Evolutionary conservation across 345 rosid genomes (phyloP), one percentile per base, ranked within the genome.

Genomic region (Viola odorata): DNA sequence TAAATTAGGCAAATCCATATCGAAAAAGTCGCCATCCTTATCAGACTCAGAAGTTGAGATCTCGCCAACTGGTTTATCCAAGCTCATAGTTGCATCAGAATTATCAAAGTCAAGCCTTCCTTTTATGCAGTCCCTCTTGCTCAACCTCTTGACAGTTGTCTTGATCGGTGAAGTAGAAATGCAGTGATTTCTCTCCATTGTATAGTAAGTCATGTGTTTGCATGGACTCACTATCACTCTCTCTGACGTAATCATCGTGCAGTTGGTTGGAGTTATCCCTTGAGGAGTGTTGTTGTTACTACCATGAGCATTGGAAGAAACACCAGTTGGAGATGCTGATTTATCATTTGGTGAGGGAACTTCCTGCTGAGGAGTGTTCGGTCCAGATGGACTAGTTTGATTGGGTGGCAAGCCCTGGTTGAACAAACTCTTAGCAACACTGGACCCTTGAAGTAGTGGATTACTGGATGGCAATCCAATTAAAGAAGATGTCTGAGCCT

Each of bases 61-160:
- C 50, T 82, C 72, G 6, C 37, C 64, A 50, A 1, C 48, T 41
- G 80, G 74, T 55, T 76, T 68, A 53, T 79, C 87, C n/a, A 57
- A 36, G 55, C 40, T 64, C 70, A 54, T 61, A 54, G 75, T 49
- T 17, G 53, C 70, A 55, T 85, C 87, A 45, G 91, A 71, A 61
- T 78, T 86, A 75, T 84, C 92, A 37, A 95, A 95, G 69, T 91
- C 91, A 13, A 95, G 83, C 74, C 92, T 85, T 69, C 96, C 90
- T 66, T 91, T 94, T 16, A 88, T 92, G 58, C 79, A 80, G 61
- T 81, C 91, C 69, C 92, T 78, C 78, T 75, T 86, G 58, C 62
- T 76, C 0, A 66, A 38, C 76, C 83, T 81, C 71, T 65, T 81
- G 63, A 57, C 45, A 41, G 70, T 76, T n/a, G 84, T 51, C 77